Evolutionary conservation across 768 basidiomycete genomes (phyloP), one percentile per base, ranked within the genome.

Genomic region (Rhodotorula diobovata): DNA sequence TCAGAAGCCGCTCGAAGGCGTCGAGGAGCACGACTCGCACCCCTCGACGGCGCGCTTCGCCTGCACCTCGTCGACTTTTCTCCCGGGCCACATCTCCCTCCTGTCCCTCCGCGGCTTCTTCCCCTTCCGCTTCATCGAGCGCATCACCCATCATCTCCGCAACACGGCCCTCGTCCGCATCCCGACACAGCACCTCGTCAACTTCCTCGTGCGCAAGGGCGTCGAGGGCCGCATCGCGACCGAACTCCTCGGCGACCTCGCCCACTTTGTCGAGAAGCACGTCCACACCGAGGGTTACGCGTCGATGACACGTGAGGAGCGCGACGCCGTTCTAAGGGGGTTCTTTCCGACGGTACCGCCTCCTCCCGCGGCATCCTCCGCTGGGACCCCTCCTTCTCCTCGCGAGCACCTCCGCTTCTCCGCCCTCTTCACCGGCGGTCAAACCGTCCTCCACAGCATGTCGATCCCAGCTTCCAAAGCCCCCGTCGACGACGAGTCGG

Each of bases 221-320:
- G 39, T 67, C n/a, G 65, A 71, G 23, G 59, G 59, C 0, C 61
- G 39, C 20, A 61, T 66, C 21, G 39, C 41, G 28, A 61, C 57
- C 30, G 70, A 71, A 15, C 35, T 67, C 2, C 61, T 71, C 28
- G 46, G 30, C 4, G 56, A 71, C 34, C 43, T 71, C 14, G 32
- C 34, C 2, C 25, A 28, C n/a, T 71, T 71, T n/a, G 50, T 50
- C 6, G 23, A 8, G 7, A 60, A 67, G 32, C 66, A 67, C 37
- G 61, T 71, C 41, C 57, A 67, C 30, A 28, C n/a, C 4, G 61
- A 53, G 4, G 18, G 21, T 18, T 71, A 58, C 34, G 56, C 37
- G 12, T 50, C 23, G 4, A 48, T 71, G 1, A 35, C 58, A 14
- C 61, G 59, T 15, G 50, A 57, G 12, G 70, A 71, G 50, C 54